Conservation (phyloP, 2,329 filamentous ascomycete genomes). For the Zymoseptoria passerinii region DNA sequence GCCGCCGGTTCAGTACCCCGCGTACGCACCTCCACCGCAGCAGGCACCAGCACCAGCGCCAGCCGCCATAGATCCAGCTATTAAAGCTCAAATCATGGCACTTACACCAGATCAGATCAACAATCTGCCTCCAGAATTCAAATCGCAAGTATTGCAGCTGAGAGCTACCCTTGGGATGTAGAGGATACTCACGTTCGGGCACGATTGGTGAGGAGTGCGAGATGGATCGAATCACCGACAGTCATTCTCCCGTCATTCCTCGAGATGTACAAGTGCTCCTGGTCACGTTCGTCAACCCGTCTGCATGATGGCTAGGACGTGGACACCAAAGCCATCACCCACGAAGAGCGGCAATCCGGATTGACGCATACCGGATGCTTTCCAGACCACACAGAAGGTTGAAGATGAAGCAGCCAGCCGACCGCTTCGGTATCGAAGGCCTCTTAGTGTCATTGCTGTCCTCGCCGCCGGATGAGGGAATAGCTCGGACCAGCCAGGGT, state of each 20-base stretch:
- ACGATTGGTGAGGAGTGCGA: neutral
- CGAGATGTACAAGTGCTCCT: neutral
- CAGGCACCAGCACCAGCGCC: conserved; percentile 35
- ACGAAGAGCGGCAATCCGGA: neutral
- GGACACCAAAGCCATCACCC: neutral
- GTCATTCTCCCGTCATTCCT: neutral
- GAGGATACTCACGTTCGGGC: neutral
- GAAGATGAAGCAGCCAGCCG: neutral
- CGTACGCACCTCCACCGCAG: conserved; percentile 34
- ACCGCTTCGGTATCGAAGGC: neutral
- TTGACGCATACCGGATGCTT: neutral
- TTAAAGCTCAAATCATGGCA: conserved; percentile 73
- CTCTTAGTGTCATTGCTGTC: neutral
- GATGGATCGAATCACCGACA: neutral
- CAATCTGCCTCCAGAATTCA: conserved; percentile 54
- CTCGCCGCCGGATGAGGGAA: neutral
- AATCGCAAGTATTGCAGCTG: conserved; percentile 70
- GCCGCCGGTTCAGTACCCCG: conserved; percentile 35
- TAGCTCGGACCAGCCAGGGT: neutral
- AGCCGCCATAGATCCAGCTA: conserved; percentile 56
- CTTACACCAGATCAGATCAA: conserved; percentile 76
- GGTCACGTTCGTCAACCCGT: neutral
- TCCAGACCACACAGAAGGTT: neutral
- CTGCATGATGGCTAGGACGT: neutral
- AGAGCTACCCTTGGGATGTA: conserved; percentile 36